Conservation (phyloP, 129 eudicot genomes). For the Pulicaria dysenterica region DNA sequence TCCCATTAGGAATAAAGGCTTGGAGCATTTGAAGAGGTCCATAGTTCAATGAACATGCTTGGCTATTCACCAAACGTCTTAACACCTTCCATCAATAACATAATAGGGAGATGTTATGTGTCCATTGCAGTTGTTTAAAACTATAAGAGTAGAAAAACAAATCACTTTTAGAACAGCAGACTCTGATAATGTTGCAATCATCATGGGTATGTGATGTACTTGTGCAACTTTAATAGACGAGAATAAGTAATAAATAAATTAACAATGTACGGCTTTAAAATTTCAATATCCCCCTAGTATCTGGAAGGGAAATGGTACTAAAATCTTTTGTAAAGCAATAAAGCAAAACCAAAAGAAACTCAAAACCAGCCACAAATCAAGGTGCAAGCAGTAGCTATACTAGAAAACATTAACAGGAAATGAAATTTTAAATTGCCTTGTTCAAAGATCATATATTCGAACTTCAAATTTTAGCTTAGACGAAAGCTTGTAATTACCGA, state of each 20-base stretch:
- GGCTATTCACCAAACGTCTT: background rate
- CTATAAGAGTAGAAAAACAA: too few species aligned
- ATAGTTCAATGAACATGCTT: background rate
- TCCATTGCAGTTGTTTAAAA: too few species aligned
- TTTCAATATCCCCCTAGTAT: background rate
- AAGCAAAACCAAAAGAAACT: background rate
- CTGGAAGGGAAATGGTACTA: background rate
- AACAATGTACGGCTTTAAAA: background rate
- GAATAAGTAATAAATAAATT: background rate
- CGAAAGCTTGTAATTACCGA: background rate
- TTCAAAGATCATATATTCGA: background rate
- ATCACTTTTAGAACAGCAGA: background rate
- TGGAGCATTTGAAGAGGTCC: background rate
- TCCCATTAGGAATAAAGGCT: background rate
- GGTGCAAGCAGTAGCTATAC: background rate
- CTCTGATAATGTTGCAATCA: background rate
- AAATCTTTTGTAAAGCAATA: background rate
- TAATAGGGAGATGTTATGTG: background rate
- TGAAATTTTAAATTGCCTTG: background rate
- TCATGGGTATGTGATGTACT: background rate
- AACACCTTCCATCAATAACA: background rate
- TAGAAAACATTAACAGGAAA: background rate
- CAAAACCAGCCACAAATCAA: background rate
- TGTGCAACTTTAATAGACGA: background rate
- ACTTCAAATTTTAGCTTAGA: background rate